phyloP scores from a whole-genome alignment of 306 rosid genomes.

The Cucurbita moschata region DNA sequence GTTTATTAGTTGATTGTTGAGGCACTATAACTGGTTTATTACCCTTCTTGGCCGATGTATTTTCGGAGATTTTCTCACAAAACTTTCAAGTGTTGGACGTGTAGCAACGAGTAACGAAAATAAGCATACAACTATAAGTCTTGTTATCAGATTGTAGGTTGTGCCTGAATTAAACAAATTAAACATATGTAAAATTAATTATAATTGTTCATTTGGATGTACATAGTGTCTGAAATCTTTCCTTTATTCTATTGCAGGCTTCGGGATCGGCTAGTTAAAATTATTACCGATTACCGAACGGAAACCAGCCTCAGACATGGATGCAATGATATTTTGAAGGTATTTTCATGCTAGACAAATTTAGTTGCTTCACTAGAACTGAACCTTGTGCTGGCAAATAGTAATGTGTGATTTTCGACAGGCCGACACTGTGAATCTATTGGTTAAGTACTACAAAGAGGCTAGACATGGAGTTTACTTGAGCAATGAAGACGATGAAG shows the following conservation, averaged over 20 bases:
- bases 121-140: not conserved
- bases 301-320: conserved; percentile 96
- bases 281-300: conserved; percentile 84
- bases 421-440: conserved; percentile 86
- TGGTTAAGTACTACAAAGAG: conserved; percentile 77
- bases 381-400: not conserved
- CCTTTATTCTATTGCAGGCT: conserved; percentile 38
- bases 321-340: conserved; percentile 94
- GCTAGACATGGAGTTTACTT: conserved; percentile 73
- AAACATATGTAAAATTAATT: not conserved
- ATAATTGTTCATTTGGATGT: not conserved
- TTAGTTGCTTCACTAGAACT: not conserved
- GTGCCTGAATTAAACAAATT: not conserved
- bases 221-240: not conserved
- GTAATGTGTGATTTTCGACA: conserved; percentile 23
- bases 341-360: conserved; percentile 6
- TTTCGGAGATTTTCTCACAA: not conserved
- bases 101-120: not conserved
- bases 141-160: not conserved
- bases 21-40: not conserved
- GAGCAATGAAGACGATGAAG: conserved; percentile 59
- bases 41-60: not conserved
- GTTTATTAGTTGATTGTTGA: not conserved
- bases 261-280: conserved; percentile 86
- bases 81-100: not conserved